Base-by-base conservation (phyloP, 257 asterid genomes). In the Mitragyna speciosa region DNA sequence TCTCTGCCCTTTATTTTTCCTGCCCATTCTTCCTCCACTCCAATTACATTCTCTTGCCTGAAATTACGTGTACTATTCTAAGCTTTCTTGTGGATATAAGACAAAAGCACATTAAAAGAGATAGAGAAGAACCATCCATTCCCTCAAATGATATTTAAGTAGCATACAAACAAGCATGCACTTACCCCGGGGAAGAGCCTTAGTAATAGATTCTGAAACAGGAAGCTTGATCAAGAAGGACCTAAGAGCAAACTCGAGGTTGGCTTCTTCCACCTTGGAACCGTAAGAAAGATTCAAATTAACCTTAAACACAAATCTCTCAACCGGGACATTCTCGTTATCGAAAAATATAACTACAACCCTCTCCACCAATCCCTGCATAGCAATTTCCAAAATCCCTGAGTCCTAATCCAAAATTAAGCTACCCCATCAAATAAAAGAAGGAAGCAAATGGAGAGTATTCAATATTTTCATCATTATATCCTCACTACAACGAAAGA, bases 281-380 rank as follows among this genome's bases (percentile, higher is more conserved):
- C 79, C 82, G 71, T 87, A 92, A 1, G 94, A 89, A 82, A 81
- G 91, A 86, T 89, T 92, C 83, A 92, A 89, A 75, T 91, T 86
- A 79, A 95, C 78, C 90, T 87, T 91, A 87, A 95, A 95, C 33
- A 95, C 89, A 87, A 90, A 92, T 89, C 96, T 89, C 91, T 95
- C 99, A 22, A 95, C 71, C 22, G 99, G 90, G 84, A 89, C 83
- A 41, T 80, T 84, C 66, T 82, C 89, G 49, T 76, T 85, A 73
- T 84, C 86, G 68, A 88, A 89, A 89, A 95, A 93, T 61, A 90
- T 88, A 71, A 93, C 95, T 11, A 90, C 98, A 36, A 95, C 92
- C 77, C 98, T 92, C 86, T 95, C 99, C 81, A 95, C 97, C 85
- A 89, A 83, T 33, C 92, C 98, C 99, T 93, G 83, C 52, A 81